Conservation (phyloP, 2,329 filamentous ascomycete genomes). For the Cercospora brassicicola region DNA sequence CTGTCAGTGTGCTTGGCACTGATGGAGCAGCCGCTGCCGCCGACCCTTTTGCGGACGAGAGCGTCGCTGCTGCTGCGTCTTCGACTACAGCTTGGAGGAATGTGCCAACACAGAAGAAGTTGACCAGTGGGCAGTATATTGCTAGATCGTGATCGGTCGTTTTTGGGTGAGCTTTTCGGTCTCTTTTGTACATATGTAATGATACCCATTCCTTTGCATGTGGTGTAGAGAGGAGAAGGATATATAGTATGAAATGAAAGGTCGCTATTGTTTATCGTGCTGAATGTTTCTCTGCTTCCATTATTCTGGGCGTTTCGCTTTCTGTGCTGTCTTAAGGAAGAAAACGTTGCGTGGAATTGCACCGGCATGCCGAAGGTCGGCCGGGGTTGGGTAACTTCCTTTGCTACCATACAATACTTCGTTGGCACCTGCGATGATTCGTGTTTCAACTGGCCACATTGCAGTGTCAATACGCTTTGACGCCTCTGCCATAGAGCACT, state of each 20-base stretch:
- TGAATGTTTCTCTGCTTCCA: not conserved
- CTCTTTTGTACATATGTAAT: conserved; percentile 21
- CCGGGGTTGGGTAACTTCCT: not conserved
- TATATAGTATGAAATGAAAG: not conserved
- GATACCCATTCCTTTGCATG: conserved; percentile 19
- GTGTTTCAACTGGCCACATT: not conserved
- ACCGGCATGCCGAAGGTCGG: not conserved
- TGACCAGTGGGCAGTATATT: conserved; percentile 71
- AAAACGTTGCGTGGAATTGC: not conserved
- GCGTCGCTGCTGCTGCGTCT: conserved; percentile 37
- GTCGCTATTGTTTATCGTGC: not conserved
- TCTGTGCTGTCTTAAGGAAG: not conserved
- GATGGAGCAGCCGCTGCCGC: conserved; percentile 49
- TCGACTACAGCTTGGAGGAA: conserved; percentile 60
- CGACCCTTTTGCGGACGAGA: conserved; percentile 73
- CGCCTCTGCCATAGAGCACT: not conserved
- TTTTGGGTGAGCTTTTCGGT: not conserved
- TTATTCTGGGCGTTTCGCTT: not conserved
- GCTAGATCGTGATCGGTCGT: conserved; percentile 26
- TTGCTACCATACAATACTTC: not conserved
- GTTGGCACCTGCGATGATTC: not conserved
- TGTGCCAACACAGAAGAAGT: conserved; percentile 64
- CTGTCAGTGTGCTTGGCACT: conserved; percentile 51
- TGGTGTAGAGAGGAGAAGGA: not conserved
- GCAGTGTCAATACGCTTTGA: not conserved